These are phyloP conservation scores for Phytophthora brassicae DNA, from an alignment of 352 stramenopile species.

Conservation along the genomic window DNA sequence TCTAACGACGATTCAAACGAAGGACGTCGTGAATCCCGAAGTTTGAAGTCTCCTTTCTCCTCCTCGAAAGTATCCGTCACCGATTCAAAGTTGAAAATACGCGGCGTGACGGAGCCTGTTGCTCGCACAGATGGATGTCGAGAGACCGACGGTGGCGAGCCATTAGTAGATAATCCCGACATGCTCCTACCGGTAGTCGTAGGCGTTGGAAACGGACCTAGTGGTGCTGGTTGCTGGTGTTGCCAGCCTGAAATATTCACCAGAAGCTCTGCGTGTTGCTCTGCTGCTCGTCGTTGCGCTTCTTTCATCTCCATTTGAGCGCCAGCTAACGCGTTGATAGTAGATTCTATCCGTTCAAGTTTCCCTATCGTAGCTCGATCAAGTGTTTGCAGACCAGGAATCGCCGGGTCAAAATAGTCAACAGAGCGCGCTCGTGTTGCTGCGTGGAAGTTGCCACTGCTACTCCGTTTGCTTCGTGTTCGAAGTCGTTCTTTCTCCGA, in stretches of 20 bases:
- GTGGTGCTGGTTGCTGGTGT: conserved; percentile 7
- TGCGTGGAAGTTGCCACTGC: conserved; percentile 8
- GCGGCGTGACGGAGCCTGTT: conserved; percentile 17
- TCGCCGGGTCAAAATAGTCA: conserved; percentile 1
- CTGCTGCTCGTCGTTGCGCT: conserved; percentile 33
- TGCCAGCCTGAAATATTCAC: conserved; percentile 27
- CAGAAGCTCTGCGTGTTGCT: conserved; percentile 44
- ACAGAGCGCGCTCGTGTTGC: not conserved
- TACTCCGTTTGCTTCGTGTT: conserved; percentile 12
- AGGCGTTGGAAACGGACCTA: not conserved
- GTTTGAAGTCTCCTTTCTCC: not conserved
- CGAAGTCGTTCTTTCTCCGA: conserved; percentile 18
- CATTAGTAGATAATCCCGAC: conserved; percentile 6
- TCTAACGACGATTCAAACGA: conserved; percentile 6
- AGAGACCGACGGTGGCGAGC: not conserved
- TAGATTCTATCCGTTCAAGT: conserved; percentile 54
- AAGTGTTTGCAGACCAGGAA: conserved; percentile 12
- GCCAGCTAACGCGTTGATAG: conserved; percentile 37
- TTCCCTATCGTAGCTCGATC: conserved; percentile 33
- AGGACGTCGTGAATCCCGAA: not conserved
- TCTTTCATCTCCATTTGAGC: conserved; percentile 51
- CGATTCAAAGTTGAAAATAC: conserved; percentile 49
- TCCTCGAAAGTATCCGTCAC: conserved; percentile 16
- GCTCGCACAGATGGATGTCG: conserved; percentile 7
- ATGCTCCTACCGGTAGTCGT: conserved; percentile 16